Base-by-base conservation (phyloP, 805 yeast species). In the Priceomyces haplophilus region DNA sequence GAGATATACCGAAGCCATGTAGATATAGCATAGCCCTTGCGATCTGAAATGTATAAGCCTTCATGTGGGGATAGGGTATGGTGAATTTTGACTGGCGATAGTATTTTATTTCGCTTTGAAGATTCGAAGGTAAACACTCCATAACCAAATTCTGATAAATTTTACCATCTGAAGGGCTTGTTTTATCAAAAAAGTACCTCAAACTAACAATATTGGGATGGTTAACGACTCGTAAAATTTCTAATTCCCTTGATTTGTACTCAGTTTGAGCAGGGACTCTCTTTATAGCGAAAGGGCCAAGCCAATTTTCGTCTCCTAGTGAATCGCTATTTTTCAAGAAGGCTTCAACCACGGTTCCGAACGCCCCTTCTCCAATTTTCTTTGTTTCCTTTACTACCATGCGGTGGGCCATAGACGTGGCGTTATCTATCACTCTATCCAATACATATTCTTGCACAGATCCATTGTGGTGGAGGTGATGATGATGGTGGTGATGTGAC, bases 261-360 rank as follows among this genome's bases (percentile, higher is more conserved):
- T 86, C 95, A 0, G 93, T 86, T 56, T 86, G 93, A 1, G 93
- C 91, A 19, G 91, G 90, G 1, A 85, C 93, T 52, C 88, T 77
- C 55, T 86, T 86, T 45, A 86, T 85, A 16, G 93, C 93, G 67
- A 78, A 86, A 0, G 95, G 95, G 1, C 95, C 95, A 31, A 80
- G 65, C 86, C 88, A 82, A 24, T 61, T 62, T 36, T 54, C 35
- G 16, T 40, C 40, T 6, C 27, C 23, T 10, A 30, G 51, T 45
- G 35, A 39, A 31, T 31, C 46, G 29, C 46, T 42, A 64, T 58
- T 53, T 43, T 59, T 60, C 37, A 71, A 65, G 49, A 79, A 78
- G 1, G 93, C 91, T 57, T 85, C 89, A 11, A 83, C 82, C 7
- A 86, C 95, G 2, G 88, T 84, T 30, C 95, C 95, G 56, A 86